Evolutionary conservation across 441 rosid genomes (phyloP), one percentile per base, ranked within the genome.

Genomic region (Aleurites moluccanus): DNA sequence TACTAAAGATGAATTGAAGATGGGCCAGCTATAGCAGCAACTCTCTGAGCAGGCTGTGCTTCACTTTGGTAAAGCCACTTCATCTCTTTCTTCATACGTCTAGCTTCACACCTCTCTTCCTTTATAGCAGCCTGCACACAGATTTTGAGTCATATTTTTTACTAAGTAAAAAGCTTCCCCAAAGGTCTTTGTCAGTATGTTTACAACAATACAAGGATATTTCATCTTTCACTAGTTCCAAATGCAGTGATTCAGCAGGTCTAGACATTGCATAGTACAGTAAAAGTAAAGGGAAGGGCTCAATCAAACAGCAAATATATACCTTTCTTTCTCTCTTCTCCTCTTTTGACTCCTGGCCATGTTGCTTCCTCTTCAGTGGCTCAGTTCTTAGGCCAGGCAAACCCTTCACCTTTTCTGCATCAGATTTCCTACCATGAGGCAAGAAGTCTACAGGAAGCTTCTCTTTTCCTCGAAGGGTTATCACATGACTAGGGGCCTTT

Each of bases 261-360:
- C 15, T 27, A 64, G 47, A 4, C 40, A 70, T 7, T 9, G 11
- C 66, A 27, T 44, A 27, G 42, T 14, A 20, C 53, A 57, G n/a
- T 33, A 35, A 1, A 49, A 0, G 49, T 23, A 47, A 10, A 38
- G 4, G 6, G 44, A 59, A 63, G 42, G 10, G 63, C 44, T 10
- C 23, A 49, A 72, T 13, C 35, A 49, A 72, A 62, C 45, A 64
- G 53, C 10, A 40, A 49, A 63, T 16, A 42, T 10, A 77, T 81
- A 91, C 94, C 87, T 93, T 93, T 1, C 95, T 76, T 74, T 88
- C 98, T 86, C 87, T 90, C 93, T 95, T 93, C 88, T 91, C 98
- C 76, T 92, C 97, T 77, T 89, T 95, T 0, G 92, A 81, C 79
- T 95, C 98, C 76, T 85, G 93, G 10, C 91, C 91, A 67, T 80